Percentiles rank a stretch among this genome's conserved stretches.
Conservation (phyloP, 108 stramenopile species). For the Skeletonema menzelii region DNA sequence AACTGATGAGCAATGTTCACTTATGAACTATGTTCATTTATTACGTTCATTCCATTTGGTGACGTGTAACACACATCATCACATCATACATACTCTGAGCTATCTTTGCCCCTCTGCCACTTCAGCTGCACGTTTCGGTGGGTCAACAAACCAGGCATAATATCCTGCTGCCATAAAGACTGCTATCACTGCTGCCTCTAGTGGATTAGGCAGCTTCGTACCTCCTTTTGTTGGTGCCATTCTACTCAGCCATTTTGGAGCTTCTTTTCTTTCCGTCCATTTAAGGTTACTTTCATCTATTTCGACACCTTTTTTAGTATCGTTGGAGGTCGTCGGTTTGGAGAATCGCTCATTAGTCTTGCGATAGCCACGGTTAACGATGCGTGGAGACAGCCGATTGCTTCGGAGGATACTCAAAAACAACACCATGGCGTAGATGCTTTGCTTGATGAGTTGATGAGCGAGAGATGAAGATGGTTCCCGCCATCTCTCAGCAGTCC, state of each 20-base stretch:
- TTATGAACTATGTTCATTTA: too few species aligned
- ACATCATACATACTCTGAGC: background rate
- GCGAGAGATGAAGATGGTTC: too few species aligned
- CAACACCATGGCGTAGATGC: background rate
- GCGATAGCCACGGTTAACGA: background rate
- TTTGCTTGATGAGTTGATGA: background rate
- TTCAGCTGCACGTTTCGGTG: slow-evolving; percentile 8
- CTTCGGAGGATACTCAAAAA: background rate
- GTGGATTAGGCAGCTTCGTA: slow-evolving; percentile 26
- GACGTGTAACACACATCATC: background rate
- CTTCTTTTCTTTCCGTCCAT: slow-evolving; percentile 47
- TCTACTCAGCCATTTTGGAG: slow-evolving; percentile 40
- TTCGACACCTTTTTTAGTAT: background rate
- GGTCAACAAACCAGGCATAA: slow-evolving; percentile 40
- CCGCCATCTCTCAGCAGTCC: too few species aligned
- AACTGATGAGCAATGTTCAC: too few species aligned
- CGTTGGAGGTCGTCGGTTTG: background rate
- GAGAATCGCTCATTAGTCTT: background rate
- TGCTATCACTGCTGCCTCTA: slow-evolving; percentile 27
- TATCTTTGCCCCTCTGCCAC: background rate
- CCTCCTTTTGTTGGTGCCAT: slow-evolving; percentile 49
- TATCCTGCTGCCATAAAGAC: slow-evolving; percentile 14
- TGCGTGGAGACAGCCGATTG: background rate
- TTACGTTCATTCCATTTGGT: background rate
- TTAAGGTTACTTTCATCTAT: slow-evolving; percentile 29